Base-by-base conservation (phyloP, 306 rosid species). In the Rubus parviflorus region DNA sequence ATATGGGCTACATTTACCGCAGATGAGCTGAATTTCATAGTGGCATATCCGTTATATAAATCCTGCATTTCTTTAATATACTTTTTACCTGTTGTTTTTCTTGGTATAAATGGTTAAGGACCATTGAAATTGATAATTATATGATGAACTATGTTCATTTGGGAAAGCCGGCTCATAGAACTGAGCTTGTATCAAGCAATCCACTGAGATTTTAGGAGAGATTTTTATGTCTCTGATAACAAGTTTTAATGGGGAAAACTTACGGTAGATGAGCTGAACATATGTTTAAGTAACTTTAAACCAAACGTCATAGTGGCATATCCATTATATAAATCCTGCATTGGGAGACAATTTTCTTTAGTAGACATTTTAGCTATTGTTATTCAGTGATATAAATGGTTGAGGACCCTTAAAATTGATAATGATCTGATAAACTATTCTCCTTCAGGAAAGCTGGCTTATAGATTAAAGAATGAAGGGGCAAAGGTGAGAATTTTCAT, bases 401-500 rank as follows among this genome's bases (percentile, higher is more conserved):
- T 14, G 2, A 43, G 30, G 22, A 35, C 25, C 38, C 53, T 2
- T 69, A 30, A 42, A 7, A 51, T 53, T 22, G 74, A 83, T 48
- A 48, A 69, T 56, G 8, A 79, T 81, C 65, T 80, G 79, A 85
- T 85, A 61, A 75, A 68, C 71, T 83, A 14, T 75, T 78, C 48
- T 53, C 71, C 70, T 86, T 88, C 91, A 95, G 99, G 97, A 84
- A 95, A 95, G 84, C 89, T 92, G 89, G 99, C 99, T 68, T 81
- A 89, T 79, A 90, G 94, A 82, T 82, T 95, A 85, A 95, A 92
- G 88, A 92, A 86, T 37, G 99, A 85, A 80, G 99, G 99, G 77
- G 96, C 87, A 49, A 92, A 92, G 93, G 97, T 95, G 84, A 84
- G 89, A 70, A 23, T 75, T 81, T 19, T 78, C 78, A 75, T 69